Conservation (phyloP, 306 rosid species). For the Trifolium repens region DNA sequence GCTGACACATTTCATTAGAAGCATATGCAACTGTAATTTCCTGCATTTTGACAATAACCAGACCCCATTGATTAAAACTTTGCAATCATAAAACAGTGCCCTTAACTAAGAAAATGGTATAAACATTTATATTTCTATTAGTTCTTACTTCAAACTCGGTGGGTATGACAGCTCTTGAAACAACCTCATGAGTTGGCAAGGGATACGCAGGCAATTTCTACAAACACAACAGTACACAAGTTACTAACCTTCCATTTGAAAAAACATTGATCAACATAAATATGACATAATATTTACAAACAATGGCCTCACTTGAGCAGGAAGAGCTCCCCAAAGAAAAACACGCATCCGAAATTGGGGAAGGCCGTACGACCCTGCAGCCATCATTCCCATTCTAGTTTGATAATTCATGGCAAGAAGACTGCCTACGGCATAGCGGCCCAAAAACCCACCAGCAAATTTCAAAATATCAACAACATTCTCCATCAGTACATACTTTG, state of each 20-base stretch:
- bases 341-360: conserved; percentile 90
- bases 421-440: conserved; percentile 83
- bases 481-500: conserved; percentile 79
- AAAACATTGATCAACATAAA: not conserved
- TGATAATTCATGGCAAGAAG: conserved; percentile 77
- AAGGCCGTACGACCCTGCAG: conserved; percentile 84
- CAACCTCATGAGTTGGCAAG: conserved; percentile 56
- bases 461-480: conserved; percentile 78
- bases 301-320: conserved; percentile 49
- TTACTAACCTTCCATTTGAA: not conserved
- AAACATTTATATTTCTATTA: not conserved
- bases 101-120: not conserved
- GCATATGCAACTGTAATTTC: conserved; percentile 49
- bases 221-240: not conserved
- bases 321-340: conserved; percentile 82
- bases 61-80: not conserved
- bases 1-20: conserved; percentile 27
- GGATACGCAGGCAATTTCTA: conserved; percentile 60
- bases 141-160: conserved; percentile 52
- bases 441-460: conserved; percentile 71
- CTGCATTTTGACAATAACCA: conserved; percentile 35
- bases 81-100: not conserved
- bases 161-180: conserved; percentile 43
- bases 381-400: conserved; percentile 81
- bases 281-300: not conserved